A percentile compares a stretch with the other conserved stretches of the same genome.
phyloP scores from a whole-genome alignment of 2,329 filamentous ascomycete genomes.

The Alternaria sp. region DNA sequence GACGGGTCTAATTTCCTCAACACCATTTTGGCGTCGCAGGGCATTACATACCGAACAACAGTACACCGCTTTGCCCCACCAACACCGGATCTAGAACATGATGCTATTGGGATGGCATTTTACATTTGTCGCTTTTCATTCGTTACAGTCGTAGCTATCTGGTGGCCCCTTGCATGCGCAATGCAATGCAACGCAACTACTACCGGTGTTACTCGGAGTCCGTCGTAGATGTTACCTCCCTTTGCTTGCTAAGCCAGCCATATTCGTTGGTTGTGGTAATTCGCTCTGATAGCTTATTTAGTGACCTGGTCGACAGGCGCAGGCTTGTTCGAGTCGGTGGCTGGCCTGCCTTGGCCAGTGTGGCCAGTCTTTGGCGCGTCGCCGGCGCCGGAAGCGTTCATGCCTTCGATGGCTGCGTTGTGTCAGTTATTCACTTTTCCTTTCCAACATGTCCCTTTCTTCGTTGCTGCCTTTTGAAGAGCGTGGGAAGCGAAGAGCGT shows the following conservation, averaged over 20 bases:
- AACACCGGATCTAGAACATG: constrained; percentile 7
- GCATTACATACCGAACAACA: constrained; percentile 10
- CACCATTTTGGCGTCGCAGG: constrained; percentile 14
- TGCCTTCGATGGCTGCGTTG: constrained; percentile 41
- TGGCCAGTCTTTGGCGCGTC: constrained; percentile 23
- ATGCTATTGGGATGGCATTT: not conserved
- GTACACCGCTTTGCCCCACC: constrained; percentile 14
- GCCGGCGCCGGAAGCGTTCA: constrained; percentile 50
- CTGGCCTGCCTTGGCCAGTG: constrained; percentile 28
- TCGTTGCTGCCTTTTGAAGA: constrained; percentile 4
- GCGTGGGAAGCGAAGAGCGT: not conserved
- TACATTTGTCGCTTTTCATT: not conserved
- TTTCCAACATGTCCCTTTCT: constrained; percentile 4
- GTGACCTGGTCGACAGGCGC: constrained; percentile 31
- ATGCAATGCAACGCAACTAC: constrained; percentile 9
- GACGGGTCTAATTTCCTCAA: constrained; percentile 1
- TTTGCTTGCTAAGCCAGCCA: constrained; percentile 4
- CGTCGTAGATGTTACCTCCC: constrained; percentile 3
- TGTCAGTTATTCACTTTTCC: constrained; percentile 1
- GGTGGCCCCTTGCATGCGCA: not conserved
- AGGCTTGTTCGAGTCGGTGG: constrained; percentile 33
- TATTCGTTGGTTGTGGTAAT: not conserved
- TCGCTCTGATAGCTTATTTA: constrained; percentile 21
- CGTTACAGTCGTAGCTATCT: constrained; percentile 5
- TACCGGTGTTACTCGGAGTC: constrained; percentile 5